Conservation (phyloP, 352 stramenopile genomes). For the Peronosclerospora sorghi region DNA sequence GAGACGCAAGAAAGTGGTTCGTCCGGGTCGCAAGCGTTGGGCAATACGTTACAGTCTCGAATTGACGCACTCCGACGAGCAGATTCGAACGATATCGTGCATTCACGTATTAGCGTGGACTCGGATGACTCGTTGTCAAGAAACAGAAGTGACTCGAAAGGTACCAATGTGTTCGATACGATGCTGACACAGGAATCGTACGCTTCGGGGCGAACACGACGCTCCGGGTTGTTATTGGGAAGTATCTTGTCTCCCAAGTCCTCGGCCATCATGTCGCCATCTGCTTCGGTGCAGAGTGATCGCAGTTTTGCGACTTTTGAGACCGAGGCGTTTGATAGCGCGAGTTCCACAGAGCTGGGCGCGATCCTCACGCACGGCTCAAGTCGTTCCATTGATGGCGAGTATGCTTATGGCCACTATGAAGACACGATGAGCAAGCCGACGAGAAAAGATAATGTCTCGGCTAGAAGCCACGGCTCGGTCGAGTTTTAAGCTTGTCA, state of each 20-base stretch:
- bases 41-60: conserved; percentile 37
- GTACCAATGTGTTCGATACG: background rate
- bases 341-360: conserved; percentile 16
- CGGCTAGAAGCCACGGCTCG: conserved; percentile 26
- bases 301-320: conserved; percentile 28
- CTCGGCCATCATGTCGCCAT: conserved; percentile 16
- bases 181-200: conserved; percentile 14
- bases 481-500: conserved; percentile 45
- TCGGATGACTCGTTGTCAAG: too few species aligned
- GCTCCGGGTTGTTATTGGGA: conserved; percentile 23
- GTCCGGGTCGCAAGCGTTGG: conserved; percentile 2
- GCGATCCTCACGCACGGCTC: conserved; percentile 5
- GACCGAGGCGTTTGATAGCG: conserved; percentile 18
- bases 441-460: conserved; percentile 5
- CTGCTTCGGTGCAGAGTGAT: conserved; percentile 6
- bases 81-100: conserved; percentile 31
- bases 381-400: conserved; percentile 20
- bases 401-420: conserved; percentile 35
- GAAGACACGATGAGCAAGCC: conserved; percentile 26
- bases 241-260: conserved; percentile 30
- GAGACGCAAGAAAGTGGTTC: too few species aligned
- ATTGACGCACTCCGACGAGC: conserved; percentile 49
- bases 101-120: conserved; percentile 36
- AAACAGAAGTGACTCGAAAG: too few species aligned
- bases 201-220: conserved; percentile 11